These are phyloP conservation scores for Mimosa bimucronata DNA, from an alignment of 306 rosid genomes.

Conservation along the genomic window DNA sequence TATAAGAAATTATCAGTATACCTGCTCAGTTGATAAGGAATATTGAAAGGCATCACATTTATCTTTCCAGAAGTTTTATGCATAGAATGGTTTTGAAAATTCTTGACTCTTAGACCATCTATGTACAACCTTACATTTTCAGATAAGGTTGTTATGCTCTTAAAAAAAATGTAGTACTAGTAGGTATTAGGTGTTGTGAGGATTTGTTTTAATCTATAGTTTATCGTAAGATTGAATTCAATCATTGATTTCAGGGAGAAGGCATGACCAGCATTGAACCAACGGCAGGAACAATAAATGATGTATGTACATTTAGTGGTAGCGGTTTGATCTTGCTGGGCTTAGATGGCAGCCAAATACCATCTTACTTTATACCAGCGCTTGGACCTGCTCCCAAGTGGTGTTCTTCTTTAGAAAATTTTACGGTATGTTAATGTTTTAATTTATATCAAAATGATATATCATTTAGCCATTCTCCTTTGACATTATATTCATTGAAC, in stretches of 20 bases:
- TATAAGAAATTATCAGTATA: constrained; percentile 17
- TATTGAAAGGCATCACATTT: constrained; percentile 12
- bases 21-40: neutral
- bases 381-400: constrained; percentile 99
- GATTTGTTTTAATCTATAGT: neutral
- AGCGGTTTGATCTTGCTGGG: constrained; percentile 93
- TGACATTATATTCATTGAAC: constrained; percentile 41
- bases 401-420: constrained; percentile 84
- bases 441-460: constrained; percentile 28
- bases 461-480: constrained; percentile 15
- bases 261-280: constrained; percentile 97
- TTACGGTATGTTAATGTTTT: constrained; percentile 63
- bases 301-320: constrained; percentile 74
- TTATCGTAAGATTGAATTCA: constrained; percentile 25
- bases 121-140: constrained; percentile 10
- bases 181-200: constrained; percentile 18
- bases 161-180: neutral
- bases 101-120: constrained; percentile 8
- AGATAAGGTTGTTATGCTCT: constrained; percentile 22
- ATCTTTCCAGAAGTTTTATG: neutral
- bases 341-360: constrained; percentile 84
- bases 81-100: neutral
- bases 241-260: constrained; percentile 68
- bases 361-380: constrained; percentile 85
- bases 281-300: constrained; percentile 75